Conservation (phyloP, 495 filamentous ascomycete species). For the Aspergillus ostianus region DNA sequence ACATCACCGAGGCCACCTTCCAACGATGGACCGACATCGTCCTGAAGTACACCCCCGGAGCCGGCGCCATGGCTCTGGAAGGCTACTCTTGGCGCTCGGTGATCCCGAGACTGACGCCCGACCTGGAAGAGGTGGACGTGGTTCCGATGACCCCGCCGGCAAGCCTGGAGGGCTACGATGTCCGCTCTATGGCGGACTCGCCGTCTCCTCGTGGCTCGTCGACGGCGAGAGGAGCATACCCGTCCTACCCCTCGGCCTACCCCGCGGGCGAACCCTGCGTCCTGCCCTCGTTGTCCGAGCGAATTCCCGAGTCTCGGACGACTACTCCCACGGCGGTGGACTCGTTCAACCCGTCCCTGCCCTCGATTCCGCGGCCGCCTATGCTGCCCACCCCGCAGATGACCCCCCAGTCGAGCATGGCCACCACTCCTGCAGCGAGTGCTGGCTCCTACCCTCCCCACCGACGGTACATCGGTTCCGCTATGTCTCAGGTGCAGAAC, state of each 20-base stretch:
- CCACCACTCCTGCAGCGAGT: conserved; percentile 91
- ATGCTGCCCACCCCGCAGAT: conserved; percentile 76
- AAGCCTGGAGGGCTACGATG: conserved; percentile 31
- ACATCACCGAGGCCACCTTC: conserved; percentile 84
- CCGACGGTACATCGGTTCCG: conserved; percentile 70
- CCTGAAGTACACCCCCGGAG: conserved; percentile 71
- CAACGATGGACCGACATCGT: conserved; percentile 92
- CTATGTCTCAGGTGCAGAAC: conserved; percentile 74
- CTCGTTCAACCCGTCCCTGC: conserved; percentile 47
- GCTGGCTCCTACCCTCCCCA: conserved; percentile 50
- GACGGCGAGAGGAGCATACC: conserved; percentile 8
- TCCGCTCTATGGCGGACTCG: conserved; percentile 28
- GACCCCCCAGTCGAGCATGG: conserved; percentile 72
- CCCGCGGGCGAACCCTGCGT: conserved; percentile 17
- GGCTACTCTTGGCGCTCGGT: conserved; percentile 69
- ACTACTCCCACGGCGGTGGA: conserved; percentile 58
- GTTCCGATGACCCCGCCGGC: conserved; percentile 32
- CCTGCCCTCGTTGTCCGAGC: conserved; percentile 32
- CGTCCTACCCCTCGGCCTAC: conserved; percentile 3
- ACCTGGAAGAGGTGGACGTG: conserved; percentile 42
- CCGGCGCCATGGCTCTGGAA: conserved; percentile 32
- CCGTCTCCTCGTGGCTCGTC: conserved; percentile 35
- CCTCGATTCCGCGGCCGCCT: conserved; percentile 56
- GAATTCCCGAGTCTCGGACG: conserved; percentile 43
- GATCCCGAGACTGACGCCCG: conserved; percentile 75